Evolutionary conservation across 169 alveolate species (phyloP).

Genomic region (Plasmodium relictum): DNA sequence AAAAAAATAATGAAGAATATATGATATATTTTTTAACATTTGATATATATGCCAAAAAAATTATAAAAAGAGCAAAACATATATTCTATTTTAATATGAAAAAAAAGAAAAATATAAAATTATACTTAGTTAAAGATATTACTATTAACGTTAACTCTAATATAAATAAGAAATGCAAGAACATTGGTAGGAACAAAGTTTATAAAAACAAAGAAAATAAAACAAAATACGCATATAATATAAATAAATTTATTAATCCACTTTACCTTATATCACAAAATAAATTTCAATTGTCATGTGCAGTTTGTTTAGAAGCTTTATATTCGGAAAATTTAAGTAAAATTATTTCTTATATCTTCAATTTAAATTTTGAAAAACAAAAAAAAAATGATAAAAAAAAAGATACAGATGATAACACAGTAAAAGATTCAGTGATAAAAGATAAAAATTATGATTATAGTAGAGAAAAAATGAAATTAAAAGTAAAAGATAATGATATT

Average conservation of each 20-base stretch:
- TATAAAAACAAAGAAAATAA: conserved; percentile 5
- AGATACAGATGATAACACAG: background rate
- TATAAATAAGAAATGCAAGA: conserved; percentile 15
- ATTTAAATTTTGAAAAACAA: conserved; percentile 25
- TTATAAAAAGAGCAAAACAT: conserved; percentile 20
- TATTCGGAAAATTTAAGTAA: conserved; percentile 48
- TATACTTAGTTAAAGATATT: conserved; percentile 52
- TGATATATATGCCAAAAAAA: conserved; percentile 39
- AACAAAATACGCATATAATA: conserved; percentile 9
- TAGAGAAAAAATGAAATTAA: background rate
- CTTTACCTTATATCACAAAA: conserved; percentile 58
- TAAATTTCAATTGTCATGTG: conserved; percentile 57
- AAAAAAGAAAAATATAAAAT: conserved; percentile 47
- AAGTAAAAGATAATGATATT: background rate
- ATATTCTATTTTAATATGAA: conserved; percentile 52
- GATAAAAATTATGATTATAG: background rate
- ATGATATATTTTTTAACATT: conserved; percentile 68
- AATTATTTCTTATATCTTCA: conserved; percentile 44
- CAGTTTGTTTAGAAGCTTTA: conserved; percentile 65
- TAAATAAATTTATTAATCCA: conserved; percentile 25
- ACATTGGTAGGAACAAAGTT: conserved; percentile 3
- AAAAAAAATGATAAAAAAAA: conserved; percentile 6
- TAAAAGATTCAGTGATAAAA: background rate
- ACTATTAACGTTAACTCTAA: conserved; percentile 44
- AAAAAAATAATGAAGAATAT: conserved; percentile 51